Evolutionary conservation across 2,329 filamentous ascomycete species (phyloP), one percentile per base, ranked within the genome.

Genomic region (Sporothrix curviconia): DNA sequence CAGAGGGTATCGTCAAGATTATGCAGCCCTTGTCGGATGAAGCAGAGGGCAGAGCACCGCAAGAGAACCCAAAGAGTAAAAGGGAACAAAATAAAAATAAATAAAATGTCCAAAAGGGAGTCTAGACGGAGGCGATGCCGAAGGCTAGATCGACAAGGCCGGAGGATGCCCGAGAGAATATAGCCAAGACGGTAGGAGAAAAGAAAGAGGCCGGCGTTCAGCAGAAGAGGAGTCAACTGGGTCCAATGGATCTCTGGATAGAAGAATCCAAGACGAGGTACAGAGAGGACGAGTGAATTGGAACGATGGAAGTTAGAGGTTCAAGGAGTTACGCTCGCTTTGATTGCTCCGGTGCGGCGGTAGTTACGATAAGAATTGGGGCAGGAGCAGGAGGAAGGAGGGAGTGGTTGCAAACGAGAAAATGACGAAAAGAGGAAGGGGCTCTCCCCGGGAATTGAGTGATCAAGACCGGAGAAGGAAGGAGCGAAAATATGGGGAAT

Each of bases 261-360:
- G n/a, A n/a, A n/a, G n/a, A n/a, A n/a, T n/a, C n/a, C n/a, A n/a
- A n/a, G n/a, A n/a, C n/a, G n/a, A n/a, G n/a, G n/a, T n/a, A n/a
- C n/a, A n/a, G n/a, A n/a, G n/a, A n/a, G n/a, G n/a, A n/a, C n/a
- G n/a, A n/a, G n/a, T n/a, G 12, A 28, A 39, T 19, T 8, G 25
- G 12, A 28, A 32, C 25, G n/a, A 34, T 34, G 19, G 42, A 55
- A 37, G 42, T 19, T 24, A 17, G 42, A 37, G 30, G 42, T 19
- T 28, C 32, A 36, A 37, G 53, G 40, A 49, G 40, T 56, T 32
- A 56, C 28, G 34, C 36, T 50, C 37, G 46, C 55, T 51, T 36
- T 17, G 55, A 50, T 57, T 28, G n/a, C 46, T 36, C 46, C 44
- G 37, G 53, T 39, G 42, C 53, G 53, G 53, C 53, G 32, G 42